A percentile compares a stretch with the other conserved stretches of the same genome.
phyloP scores from a whole-genome alignment of 1,284 basidiomycete genomes.

The Trametes hirsuta region DNA sequence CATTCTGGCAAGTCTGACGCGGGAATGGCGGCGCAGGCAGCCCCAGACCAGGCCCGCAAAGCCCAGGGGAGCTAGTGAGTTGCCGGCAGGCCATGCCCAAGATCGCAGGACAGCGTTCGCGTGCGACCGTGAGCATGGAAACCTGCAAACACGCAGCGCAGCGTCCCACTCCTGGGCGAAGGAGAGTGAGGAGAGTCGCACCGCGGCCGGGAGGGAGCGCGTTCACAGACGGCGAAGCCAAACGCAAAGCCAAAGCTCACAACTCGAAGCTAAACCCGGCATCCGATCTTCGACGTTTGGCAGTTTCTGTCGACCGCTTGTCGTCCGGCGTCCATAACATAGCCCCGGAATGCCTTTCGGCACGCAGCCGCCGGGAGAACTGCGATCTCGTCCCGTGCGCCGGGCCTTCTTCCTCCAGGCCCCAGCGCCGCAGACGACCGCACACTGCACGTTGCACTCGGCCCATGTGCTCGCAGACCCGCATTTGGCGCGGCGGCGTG shows the following conservation, averaged over 20 bases:
- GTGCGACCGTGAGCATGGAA: slow-evolving; percentile 1
- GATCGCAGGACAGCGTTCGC: slow-evolving; percentile 14
- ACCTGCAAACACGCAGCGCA: background rate
- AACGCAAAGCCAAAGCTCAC: background rate
- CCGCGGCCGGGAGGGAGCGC: background rate
- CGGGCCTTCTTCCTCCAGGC: background rate
- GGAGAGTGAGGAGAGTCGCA: background rate
- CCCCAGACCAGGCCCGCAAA: background rate
- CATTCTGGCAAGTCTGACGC: background rate
- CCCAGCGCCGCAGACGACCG: background rate
- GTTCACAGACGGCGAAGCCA: background rate
- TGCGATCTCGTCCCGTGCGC: slow-evolving; percentile 14
- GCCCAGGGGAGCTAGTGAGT: slow-evolving; percentile 16
- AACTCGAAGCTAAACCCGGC: slow-evolving; percentile 8
- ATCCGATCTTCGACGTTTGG: slow-evolving; percentile 25
- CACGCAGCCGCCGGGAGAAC: slow-evolving; percentile 9
- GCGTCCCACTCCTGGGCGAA: background rate
- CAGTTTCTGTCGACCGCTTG: slow-evolving; percentile 23
- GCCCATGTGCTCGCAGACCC: background rate
- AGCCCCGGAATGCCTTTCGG: background rate
- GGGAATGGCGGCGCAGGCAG: background rate
- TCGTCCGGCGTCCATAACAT: slow-evolving; percentile 10
- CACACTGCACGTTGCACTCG: background rate
- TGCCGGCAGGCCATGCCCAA: slow-evolving; percentile 9
- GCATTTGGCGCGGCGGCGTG: background rate